phyloP scores from a whole-genome alignment of 305 asterid species.

The Plantago lanceolata region DNA sequence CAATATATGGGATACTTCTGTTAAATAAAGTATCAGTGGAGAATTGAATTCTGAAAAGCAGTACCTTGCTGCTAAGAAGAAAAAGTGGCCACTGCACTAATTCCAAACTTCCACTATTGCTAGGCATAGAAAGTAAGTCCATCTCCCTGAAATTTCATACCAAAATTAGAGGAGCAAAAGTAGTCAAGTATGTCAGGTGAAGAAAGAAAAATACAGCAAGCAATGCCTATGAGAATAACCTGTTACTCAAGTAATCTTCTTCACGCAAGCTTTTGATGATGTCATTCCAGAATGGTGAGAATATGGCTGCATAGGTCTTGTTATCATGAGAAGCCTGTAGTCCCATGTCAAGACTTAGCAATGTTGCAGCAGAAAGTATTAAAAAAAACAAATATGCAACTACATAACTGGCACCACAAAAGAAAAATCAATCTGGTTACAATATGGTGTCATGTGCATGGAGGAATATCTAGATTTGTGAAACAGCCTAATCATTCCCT shows the following conservation, averaged over 20 bases:
- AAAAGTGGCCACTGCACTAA: conserved; percentile 99
- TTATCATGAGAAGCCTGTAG: conserved; percentile 56
- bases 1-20: conserved; percentile 16
- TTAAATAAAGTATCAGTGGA: conserved; percentile 20
- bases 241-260: conserved; percentile 91
- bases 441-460: neutral
- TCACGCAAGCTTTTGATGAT: conserved; percentile 93
- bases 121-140: conserved; percentile 98
- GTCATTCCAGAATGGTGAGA: conserved; percentile 98
- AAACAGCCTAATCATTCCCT: neutral
- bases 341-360: conserved; percentile 22
- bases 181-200: conserved; percentile 12
- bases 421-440: neutral
- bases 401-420: neutral
- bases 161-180: conserved; percentile 5
- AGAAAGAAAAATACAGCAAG: conserved; percentile 21
- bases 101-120: conserved; percentile 82
- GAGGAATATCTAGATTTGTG: neutral
- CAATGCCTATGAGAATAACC: conserved; percentile 41
- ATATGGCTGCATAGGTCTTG: conserved; percentile 74
- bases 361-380: conserved; percentile 11
- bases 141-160: conserved; percentile 58
- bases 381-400: conserved; percentile 3
- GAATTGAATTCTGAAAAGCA: conserved; percentile 22
- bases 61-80: conserved; percentile 94